These are phyloP conservation scores for Zygoascus flipseniorum DNA, from an alignment of 805 yeast species.

Conservation along the genomic window DNA sequence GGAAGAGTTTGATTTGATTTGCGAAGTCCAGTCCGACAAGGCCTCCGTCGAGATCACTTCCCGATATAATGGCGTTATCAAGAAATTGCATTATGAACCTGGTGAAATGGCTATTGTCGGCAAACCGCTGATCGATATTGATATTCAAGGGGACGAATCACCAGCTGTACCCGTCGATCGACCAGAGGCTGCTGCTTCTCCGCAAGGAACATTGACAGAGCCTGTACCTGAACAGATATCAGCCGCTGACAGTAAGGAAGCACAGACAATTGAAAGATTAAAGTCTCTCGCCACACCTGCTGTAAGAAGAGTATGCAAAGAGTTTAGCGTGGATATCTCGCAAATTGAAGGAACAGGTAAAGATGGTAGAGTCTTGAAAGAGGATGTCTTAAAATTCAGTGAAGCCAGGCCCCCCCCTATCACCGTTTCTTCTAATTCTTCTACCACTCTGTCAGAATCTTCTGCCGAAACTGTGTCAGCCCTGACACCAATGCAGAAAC, in stretches of 20 bases:
- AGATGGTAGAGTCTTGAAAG: conserved; percentile 28
- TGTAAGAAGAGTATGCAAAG: conserved; percentile 25
- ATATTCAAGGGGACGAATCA: conserved; percentile 18
- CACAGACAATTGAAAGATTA: not conserved
- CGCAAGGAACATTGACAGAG: not conserved
- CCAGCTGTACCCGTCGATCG: not conserved
- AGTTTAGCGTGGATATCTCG: conserved; percentile 20
- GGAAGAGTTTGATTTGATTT: conserved; percentile 29
- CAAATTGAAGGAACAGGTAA: conserved; percentile 25
- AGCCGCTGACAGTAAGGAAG: not conserved
- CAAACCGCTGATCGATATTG: conserved; percentile 27
- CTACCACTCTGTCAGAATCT: not conserved
- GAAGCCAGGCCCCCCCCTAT: not conserved
- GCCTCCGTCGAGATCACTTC: conserved; percentile 31
- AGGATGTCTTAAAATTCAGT: conserved; percentile 20
- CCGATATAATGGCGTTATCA: conserved; percentile 26
- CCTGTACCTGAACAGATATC: not conserved
- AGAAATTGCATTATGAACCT: conserved; percentile 26
- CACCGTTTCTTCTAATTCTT: not conserved
- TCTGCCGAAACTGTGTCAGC: conserved; percentile 12
- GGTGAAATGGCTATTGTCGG: conserved; percentile 31
- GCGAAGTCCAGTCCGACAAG: conserved; percentile 30
- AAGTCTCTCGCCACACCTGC: conserved; percentile 28
- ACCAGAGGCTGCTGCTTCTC: not conserved
- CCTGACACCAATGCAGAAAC: conserved; percentile 24